Conservation (phyloP, 2,329 filamentous ascomycete genomes). For the Aspergillus aculeatus region DNA sequence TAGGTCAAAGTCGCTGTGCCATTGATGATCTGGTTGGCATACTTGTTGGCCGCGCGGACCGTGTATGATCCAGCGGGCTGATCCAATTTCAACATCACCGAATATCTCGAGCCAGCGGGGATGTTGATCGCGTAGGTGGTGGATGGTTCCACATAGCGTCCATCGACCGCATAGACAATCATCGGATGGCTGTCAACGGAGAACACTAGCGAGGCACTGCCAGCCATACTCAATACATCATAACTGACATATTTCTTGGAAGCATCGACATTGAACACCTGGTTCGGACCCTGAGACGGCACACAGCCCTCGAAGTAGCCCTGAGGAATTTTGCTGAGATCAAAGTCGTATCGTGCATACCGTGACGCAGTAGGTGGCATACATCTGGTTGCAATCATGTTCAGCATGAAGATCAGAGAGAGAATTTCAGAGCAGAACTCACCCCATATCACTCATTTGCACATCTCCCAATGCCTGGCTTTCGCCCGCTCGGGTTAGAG, state of each 20-base stretch:
- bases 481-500: constrained; percentile 22
- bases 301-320: constrained; percentile 43
- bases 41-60: constrained; percentile 51
- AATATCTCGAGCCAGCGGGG: constrained; percentile 42
- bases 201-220: constrained; percentile 50
- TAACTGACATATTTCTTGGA: constrained; percentile 53
- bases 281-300: constrained; percentile 45
- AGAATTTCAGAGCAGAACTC: background rate
- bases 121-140: constrained; percentile 34
- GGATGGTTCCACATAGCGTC: constrained; percentile 43
- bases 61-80: constrained; percentile 39
- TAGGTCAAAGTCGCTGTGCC: constrained; percentile 52
- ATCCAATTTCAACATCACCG: constrained; percentile 45
- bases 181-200: constrained; percentile 48
- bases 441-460: constrained; percentile 35
- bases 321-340: constrained; percentile 28
- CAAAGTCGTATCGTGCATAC: constrained; percentile 24
- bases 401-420: background rate
- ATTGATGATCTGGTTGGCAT: constrained; percentile 54
- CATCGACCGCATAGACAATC: constrained; percentile 47
- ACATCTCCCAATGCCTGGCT: constrained; percentile 21
- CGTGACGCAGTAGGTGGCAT: constrained; percentile 23
- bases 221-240: constrained; percentile 55
- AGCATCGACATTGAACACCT: constrained; percentile 45
- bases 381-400: constrained; percentile 15